Evolutionary conservation across 208 protist species (phyloP).

Genomic region (Leishmania mexicana): DNA sequence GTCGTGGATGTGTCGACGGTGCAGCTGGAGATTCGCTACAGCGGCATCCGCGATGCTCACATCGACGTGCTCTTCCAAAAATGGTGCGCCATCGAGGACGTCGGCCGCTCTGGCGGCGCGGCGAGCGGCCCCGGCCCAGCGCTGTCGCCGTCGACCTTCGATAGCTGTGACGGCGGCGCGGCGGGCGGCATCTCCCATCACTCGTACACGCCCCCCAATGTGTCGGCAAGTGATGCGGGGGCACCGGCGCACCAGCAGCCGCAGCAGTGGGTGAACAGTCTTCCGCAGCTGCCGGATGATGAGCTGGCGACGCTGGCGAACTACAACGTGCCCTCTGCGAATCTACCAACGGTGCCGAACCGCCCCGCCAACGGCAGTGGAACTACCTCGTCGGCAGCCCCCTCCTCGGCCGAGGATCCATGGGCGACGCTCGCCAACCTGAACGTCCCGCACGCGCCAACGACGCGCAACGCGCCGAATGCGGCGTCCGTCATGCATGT

Average conservation of each 20-base stretch:
- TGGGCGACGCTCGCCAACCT: conserved; percentile 55
- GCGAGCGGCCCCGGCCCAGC: conserved; percentile 8
- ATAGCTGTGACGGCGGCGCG: conserved; percentile 12
- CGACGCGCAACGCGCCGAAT: conserved; percentile 12
- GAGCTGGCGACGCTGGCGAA: conserved; percentile 52
- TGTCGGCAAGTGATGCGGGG: not conserved
- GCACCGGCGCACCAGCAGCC: conserved; percentile 2
- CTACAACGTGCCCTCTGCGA: conserved; percentile 48
- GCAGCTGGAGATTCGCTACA: conserved; percentile 45
- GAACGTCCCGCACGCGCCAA: conserved; percentile 46
- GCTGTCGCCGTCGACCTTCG: conserved; percentile 28
- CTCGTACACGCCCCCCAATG: conserved; percentile 2
- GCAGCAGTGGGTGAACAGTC: conserved; percentile 33
- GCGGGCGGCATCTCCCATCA: conserved; percentile 1
- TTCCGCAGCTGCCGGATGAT: conserved; percentile 57
- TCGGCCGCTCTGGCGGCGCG: not conserved
- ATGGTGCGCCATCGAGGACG: conserved; percentile 35
- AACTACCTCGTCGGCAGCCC: not conserved
- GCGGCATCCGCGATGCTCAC: conserved; percentile 73
- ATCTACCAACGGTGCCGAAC: conserved; percentile 17
- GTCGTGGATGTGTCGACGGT: conserved; percentile 42
- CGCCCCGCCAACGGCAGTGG: not conserved
- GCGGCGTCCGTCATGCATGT: conserved; percentile 23
- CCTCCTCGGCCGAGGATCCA: conserved; percentile 24
- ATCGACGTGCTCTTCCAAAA: conserved; percentile 68